Evolutionary conservation across 768 basidiomycete species (phyloP), one percentile per base, ranked within the genome.

Genomic region (Xerocomellus dryophilus): DNA sequence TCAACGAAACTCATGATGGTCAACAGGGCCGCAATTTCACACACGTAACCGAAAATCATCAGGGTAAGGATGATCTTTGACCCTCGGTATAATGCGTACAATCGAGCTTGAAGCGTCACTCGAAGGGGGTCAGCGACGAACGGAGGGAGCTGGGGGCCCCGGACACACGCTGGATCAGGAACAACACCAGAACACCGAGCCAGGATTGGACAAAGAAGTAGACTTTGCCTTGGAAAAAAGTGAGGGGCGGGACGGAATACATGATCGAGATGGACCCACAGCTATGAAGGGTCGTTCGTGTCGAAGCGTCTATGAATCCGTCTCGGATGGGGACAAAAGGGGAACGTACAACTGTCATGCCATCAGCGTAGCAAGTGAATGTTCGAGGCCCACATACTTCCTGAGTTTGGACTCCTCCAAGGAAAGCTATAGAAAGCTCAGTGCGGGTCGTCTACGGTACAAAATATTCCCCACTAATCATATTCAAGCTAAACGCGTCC

Each of bases 61-160:
- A 60, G 5, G 3, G 43, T 36, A 10, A 57, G 45, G 29, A 62
- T 18, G 27, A n/a, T 48, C 39, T 43, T 57, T n/a, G 61, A 62
- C 23, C 43, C 7, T 25, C 21, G 25, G 15, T 62, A 63, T 35
- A 63, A 43, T 11, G 58, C 52, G 5, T 63, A 56, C 38, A 61
- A 27, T 15, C 60, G 51, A 45, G 27, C 49, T 51, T 62, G 61
- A 39, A 62, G 57, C n/a, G 40, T 54, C 10, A 59, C 54, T 63
- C 38, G 50, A 43, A 31, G 8, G 7, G 11, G 23, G 10, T 62
- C 35, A 50, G 8, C 1, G 8, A 47, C 31, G 39, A 21, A 42
- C 11, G 3, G 8, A 38, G 5, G 31, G 25, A 18, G 9, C n/a
- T 0, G 17, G 29, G 10, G n/a, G 10, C 5, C 11, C 47, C 9